Evolutionary conservation across 2,329 filamentous ascomycete species (phyloP).

Genomic region (Ascochyta koolunga): DNA sequence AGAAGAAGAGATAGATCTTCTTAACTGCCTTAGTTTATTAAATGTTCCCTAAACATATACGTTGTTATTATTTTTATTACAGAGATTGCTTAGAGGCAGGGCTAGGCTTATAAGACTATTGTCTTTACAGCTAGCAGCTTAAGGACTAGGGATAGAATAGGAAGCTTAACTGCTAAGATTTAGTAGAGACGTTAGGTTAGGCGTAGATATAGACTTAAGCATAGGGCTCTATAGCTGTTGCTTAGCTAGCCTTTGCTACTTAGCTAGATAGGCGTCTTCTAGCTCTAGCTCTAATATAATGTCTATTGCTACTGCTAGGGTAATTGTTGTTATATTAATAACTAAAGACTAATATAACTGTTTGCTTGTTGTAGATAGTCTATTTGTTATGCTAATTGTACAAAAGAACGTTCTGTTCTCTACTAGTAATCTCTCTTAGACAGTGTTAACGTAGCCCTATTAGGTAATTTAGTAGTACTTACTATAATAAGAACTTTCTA

Average conservation of each 20-base stretch:
- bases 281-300: slow-evolving; percentile 11
- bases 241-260: slow-evolving; percentile 14
- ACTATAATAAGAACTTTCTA: slow-evolving; percentile 15
- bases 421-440: slow-evolving; percentile 5
- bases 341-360: slow-evolving; percentile 14
- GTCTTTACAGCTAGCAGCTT: slow-evolving; percentile 1
- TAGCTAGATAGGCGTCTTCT: slow-evolving; percentile 13
- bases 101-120: background rate
- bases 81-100: slow-evolving; percentile 1
- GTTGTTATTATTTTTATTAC: slow-evolving; percentile 7
- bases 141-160: slow-evolving; percentile 1
- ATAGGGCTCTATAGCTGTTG: slow-evolving; percentile 13
- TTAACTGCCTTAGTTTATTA: slow-evolving; percentile 7
- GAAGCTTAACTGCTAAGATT: background rate
- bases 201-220: slow-evolving; percentile 10
- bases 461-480: slow-evolving; percentile 14
- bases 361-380: slow-evolving; percentile 13
- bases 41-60: slow-evolving; percentile 3
- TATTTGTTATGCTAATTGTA: slow-evolving; percentile 3
- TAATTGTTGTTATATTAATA: slow-evolving; percentile 5
- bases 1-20: slow-evolving; percentile 8
- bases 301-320: slow-evolving; percentile 7
- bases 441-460: slow-evolving; percentile 8
- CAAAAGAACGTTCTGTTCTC: slow-evolving; percentile 11
- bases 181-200: slow-evolving; percentile 8